Base-by-base conservation (phyloP, 805 yeast genomes). In the Grigorovia humatica region DNA sequence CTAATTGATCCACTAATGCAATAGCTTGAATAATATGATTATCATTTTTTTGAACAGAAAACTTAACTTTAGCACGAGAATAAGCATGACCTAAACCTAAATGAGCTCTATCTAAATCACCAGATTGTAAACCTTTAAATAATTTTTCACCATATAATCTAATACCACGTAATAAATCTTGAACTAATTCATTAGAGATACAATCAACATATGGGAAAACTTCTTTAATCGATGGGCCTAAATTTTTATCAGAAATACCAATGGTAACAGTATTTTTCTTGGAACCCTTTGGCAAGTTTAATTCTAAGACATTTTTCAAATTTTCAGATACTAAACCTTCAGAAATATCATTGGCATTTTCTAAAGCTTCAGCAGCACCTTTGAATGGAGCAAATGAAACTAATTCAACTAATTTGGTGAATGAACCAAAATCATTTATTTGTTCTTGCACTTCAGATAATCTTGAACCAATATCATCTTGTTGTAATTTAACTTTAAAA, bases 11-110 rank as follows among this genome's bases (percentile, higher is more conserved):
- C 65, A 93, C 80, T 61, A 91, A 78, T 48, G 99, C 97, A 75
- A 93, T 93, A 50, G 99, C 96, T 78, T 93, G 99, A 69, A 93
- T 93, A 69, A 93, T 93, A 73, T 93, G 99, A 79, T 93, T 93
- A 74, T 93, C 99, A 72, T 93, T 93, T 80, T 93, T 93, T 74
- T 90, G 96, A 52, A 95, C 98, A 49, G 95, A 85, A 71, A 93
- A 93, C 91, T 93, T 93, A 69, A 93, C 99, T 77, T 93, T 93
- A 62, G 97, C 93, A 75, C 99, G 83, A 54, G 98, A 93, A 77
- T 93, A 93, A 63, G 99, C 99, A 70, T 93, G 99, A 66, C 97
- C 96, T 67, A 93, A 79, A 81, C 99, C 99, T 63, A 93, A 81
- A 75, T 93, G 98, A 47, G 99, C 99, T 74, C 96, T 83, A 75